Conservation (phyloP, 169 alveolate species). For the Eimeria falciformis region DNA sequence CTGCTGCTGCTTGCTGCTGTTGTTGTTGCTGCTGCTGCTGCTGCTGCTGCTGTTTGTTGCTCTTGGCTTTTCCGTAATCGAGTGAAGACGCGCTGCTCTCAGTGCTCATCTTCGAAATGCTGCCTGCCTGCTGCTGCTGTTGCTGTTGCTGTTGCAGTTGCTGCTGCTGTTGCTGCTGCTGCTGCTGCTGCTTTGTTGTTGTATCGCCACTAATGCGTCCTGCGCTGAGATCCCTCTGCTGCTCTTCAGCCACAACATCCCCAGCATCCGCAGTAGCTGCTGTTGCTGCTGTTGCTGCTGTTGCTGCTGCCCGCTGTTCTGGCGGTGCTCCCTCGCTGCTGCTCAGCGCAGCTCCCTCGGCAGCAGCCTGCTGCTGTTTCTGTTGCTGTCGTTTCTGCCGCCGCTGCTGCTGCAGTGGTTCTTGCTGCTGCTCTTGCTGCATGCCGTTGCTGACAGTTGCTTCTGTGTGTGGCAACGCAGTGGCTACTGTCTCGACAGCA, state of each 20-base stretch:
- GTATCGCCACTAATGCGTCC: background rate
- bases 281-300: background rate
- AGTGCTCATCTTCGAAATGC: too few relatives aligned
- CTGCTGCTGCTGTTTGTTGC: too few relatives aligned
- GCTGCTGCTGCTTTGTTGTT: conserved; percentile 5
- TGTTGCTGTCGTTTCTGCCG: background rate
- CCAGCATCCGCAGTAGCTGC: background rate
- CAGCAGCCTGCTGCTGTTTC: background rate
- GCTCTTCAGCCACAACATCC: background rate
- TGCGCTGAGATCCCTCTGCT: background rate
- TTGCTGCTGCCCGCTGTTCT: conserved; percentile 18
- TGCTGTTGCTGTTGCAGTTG: conserved; percentile 15
- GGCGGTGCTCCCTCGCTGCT: background rate
- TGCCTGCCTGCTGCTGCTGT: background rate
- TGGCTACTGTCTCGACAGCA: too few relatives aligned
- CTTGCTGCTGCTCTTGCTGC: too few relatives aligned
- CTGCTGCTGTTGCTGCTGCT: conserved; percentile 15
- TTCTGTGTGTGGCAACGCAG: too few relatives aligned
- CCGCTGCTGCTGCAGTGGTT: background rate
- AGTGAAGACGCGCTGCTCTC: too few relatives aligned
- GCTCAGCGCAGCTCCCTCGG: background rate
- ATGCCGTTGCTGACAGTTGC: too few relatives aligned
- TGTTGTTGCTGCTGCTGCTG: background rate
- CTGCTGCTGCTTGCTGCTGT: background rate
- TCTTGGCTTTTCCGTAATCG: too few relatives aligned